phyloP scores from a whole-genome alignment of 805 yeast genomes.

The Pichia thaimueangensis region DNA sequence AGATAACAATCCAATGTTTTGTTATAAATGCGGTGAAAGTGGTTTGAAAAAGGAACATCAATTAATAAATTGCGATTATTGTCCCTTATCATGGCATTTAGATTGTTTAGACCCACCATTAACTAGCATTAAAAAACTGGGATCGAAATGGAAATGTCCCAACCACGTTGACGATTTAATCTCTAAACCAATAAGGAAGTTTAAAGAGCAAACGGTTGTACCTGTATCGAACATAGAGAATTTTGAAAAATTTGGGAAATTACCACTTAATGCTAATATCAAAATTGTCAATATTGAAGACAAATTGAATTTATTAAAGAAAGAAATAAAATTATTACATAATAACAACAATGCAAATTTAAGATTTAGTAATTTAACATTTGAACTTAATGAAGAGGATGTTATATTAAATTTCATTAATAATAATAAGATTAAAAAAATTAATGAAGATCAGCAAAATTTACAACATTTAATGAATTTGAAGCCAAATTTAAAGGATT shows the following conservation, averaged over 20 bases:
- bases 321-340: not conserved
- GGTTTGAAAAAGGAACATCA: slow-evolving; percentile 50
- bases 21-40: slow-evolving; percentile 63
- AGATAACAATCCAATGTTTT: slow-evolving; percentile 60
- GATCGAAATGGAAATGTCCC: slow-evolving; percentile 88
- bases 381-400: slow-evolving; percentile 61
- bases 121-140: slow-evolving; percentile 63
- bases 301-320: slow-evolving; percentile 17
- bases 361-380: slow-evolving; percentile 35
- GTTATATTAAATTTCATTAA: slow-evolving; percentile 63
- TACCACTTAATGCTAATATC: slow-evolving; percentile 41
- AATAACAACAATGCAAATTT: slow-evolving; percentile 9
- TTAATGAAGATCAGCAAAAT: slow-evolving; percentile 27
- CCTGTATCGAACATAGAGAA: slow-evolving; percentile 43
- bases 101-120: slow-evolving; percentile 81
- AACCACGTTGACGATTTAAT: slow-evolving; percentile 60
- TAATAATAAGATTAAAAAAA: slow-evolving; percentile 37
- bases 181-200: slow-evolving; percentile 42
- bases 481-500: slow-evolving; percentile 23
- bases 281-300: slow-evolving; percentile 45
- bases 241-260: slow-evolving; percentile 36
- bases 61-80: slow-evolving; percentile 77
- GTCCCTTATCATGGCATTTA: slow-evolving; percentile 79
- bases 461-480: slow-evolving; percentile 25
- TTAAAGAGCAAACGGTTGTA: slow-evolving; percentile 44